Base-by-base conservation (phyloP, 768 basidiomycete genomes). In the Tricholoma matsutake region DNA sequence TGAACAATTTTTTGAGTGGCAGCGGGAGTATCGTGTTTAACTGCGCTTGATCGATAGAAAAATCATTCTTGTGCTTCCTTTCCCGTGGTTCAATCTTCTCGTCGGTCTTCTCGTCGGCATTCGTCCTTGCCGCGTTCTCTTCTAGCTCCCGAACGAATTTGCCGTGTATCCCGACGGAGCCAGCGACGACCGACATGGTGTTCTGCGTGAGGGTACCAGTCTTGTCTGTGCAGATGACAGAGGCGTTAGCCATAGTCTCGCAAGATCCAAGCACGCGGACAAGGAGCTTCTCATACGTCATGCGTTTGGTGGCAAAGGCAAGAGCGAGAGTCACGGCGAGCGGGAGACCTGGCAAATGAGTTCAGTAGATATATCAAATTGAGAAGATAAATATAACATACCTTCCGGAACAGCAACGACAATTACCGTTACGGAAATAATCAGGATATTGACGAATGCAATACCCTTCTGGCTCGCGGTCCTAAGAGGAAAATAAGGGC, bases 201-300 rank as follows among this genome's bases (percentile, higher is more conserved):
- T 98, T 98, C 70, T 93, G 89, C 0, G 97, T 99, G 22, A 99
- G 87, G 8, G 96, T 98, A 37, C 96, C 96, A 1, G 95, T 96
- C 78, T 96, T 96, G 81, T 96, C 94, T 13, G 94, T 96, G 75
- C 94, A 95, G 3, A 98, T 85, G 61, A 98, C 95, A 20, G 91
- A 96, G 4, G 96, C 92, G 67, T 98, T 98, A 20, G 92, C 96
- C 96, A 98, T 98, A 0, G 94, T 98, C 77, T 99, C 97, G 74
- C 96, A 98, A 11, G 95, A 95, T 6, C 92, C 92, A 34, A 99
- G 85, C 4, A 98, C 92, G 58, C 96, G 94, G 31, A 98, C 97
- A 45, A 99, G 86, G 0, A 98, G 81, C 57, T 97, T 97, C 74
- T 95, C 91, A 69, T 88, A 84, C 8, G 96, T 92, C 97, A 98